Base-by-base conservation (phyloP, 23 red algal genomes). In the Gracilaria caudata region DNA sequence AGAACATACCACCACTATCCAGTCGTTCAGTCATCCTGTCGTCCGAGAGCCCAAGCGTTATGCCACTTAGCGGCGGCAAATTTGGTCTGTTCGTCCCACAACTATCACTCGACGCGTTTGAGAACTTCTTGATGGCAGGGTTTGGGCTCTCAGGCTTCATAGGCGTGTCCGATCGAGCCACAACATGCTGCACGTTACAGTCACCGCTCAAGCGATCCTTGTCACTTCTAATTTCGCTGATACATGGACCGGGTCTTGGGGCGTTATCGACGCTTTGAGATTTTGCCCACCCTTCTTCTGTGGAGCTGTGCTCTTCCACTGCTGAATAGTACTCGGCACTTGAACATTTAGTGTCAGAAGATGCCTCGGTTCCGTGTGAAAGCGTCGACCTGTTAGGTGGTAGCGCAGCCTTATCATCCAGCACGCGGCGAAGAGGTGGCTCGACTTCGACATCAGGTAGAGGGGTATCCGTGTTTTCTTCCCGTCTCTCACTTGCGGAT, bases 41-140 rank as follows among this genome's bases (percentile, higher is more conserved):
- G 39, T 89, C 85, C 25, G 72, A 78, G 35, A 89, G 73, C 24
- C 85, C 85, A 71, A 89, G 55, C 21, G 85, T 89, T 26, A 89
- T 45, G 68, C 85, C 85, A 58, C 68, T 73, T 64, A 89, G 24
- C 7, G 74, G 85, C 7, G 85, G 53, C 14, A 89, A 43, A 17
- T 89, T 89, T n/a, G 85, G 85, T 64, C 85, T 75, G 26, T 75
- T 75, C 43, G 70, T 47, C 70, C 70, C 38, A n/a, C 43, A 75
- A 26, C 10, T 75, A 29, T 7, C 37, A 11, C 38, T 75, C 6
- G 70, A 47, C 4, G 70, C 70, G 7, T 75, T 75, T 75, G 70
- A 75, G 20, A 75, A 75, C 38, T 75, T 47, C 8, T 43, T 46
- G 7, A 46, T 29, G 2, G 70, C 25, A 46, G 70, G 38, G 25